Evolutionary conservation across 768 basidiomycete genomes (phyloP), one percentile per base, ranked within the genome.

Genomic region (Pleurotus platypus): DNA sequence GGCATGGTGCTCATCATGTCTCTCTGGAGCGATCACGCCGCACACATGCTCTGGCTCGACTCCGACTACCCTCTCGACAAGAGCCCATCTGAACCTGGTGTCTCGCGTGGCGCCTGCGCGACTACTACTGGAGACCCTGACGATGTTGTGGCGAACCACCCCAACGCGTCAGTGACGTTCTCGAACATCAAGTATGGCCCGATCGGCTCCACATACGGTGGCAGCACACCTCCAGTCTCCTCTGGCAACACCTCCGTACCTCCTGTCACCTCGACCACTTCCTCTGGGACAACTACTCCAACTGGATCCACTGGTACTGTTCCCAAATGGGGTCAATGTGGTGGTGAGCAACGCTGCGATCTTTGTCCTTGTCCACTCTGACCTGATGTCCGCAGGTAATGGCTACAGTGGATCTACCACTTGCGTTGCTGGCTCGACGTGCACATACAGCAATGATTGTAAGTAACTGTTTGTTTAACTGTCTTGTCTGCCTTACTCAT

Each of bases 11-110:
- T 75, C 54, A 70, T 72, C 48, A 61, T 76, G 64, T 70, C 68
- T 40, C 57, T 82, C 58, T 81, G 82, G 82, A 80, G 81, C 63
- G 81, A 83, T 69, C 73, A 83, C 63, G 71, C 69, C 26, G 80
- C 69, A 55, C 70, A 75, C 69, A 83, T 83, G 82, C 74, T 80
- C 61, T 83, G 82, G 76, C 78, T 83, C 67, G 80, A 83, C 72
- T 68, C 69, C 63, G 70, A 68, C 73, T 81, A 79, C 73, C 82
- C 76, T 53, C 61, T 62, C 47, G 63, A 62, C 55, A 60, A 58
- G 7, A 66, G 65, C 66, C 62, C 78, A 35, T 68, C 69, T 60
- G 49, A 60, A 38, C 72, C 72, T 46, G 81, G 81, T 68, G 69
- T 78, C 55, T 67, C 72, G 39, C 81, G 81, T 67, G 81, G 81